Conservation (phyloP, 345 rosid genomes). For the Streptanthus diversifolius region DNA sequence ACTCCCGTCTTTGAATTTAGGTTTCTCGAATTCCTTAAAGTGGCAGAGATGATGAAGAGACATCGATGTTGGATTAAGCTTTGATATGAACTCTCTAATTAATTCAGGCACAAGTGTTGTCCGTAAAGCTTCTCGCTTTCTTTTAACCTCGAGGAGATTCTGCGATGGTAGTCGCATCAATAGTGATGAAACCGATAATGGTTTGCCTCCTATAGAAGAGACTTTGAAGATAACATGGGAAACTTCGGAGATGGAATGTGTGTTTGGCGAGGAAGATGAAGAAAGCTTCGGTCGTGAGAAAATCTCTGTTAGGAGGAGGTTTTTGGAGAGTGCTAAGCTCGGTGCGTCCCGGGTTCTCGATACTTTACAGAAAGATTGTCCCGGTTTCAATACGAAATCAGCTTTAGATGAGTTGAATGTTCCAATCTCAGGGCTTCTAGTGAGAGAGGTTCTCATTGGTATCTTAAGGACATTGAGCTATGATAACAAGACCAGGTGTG, state of each 20-base stretch:
- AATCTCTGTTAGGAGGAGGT: slow-evolving; percentile 34
- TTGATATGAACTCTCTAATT: slow-evolving; percentile 47
- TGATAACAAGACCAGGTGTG: slow-evolving; percentile 58
- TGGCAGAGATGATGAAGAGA: not conserved
- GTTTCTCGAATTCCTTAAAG: not conserved
- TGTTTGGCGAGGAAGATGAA: slow-evolving; percentile 27
- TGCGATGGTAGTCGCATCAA: slow-evolving; percentile 32
- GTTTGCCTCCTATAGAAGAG: slow-evolving; percentile 42
- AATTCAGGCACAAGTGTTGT: slow-evolving; percentile 36
- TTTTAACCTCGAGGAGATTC: slow-evolving; percentile 39
- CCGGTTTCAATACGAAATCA: slow-evolving; percentile 55
- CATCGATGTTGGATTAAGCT: not conserved
- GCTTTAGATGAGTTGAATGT: slow-evolving; percentile 53
- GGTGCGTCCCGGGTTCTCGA: slow-evolving; percentile 56
- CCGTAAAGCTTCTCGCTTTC: slow-evolving; percentile 35
- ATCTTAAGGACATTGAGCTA: slow-evolving; percentile 44
- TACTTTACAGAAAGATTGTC: slow-evolving; percentile 70
- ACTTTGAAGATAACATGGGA: slow-evolving; percentile 49
- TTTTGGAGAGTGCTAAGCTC: slow-evolving; percentile 37
- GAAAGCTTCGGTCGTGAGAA: slow-evolving; percentile 7
- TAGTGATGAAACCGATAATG: slow-evolving; percentile 38
- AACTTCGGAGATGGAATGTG: slow-evolving; percentile 34
- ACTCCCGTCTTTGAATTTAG: slow-evolving; percentile 4
- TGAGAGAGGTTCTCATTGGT: slow-evolving; percentile 71
- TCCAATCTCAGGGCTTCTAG: slow-evolving; percentile 68